Conservation (phyloP, 2,329 filamentous ascomycete species). For the Fusarium sterilihyphosum region DNA sequence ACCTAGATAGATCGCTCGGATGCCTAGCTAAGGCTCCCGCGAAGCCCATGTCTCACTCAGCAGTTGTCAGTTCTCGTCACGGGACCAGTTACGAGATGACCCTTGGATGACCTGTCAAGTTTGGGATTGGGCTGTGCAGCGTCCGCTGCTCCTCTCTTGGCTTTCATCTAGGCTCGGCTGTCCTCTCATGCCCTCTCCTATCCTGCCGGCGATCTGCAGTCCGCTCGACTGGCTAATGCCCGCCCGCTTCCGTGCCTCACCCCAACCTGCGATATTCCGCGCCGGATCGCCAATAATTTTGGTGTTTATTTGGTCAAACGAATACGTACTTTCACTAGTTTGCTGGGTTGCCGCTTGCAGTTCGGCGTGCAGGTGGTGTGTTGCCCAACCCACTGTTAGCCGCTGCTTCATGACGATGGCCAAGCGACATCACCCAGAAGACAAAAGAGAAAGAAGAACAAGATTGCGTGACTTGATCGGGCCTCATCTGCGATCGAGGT, state of each 20-base stretch:
- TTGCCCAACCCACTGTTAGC: slow-evolving; percentile 27
- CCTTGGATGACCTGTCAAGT: slow-evolving; percentile 19
- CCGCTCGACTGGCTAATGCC: slow-evolving; percentile 21
- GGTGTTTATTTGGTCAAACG: not conserved
- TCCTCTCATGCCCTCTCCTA: slow-evolving; percentile 7
- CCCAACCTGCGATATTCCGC: slow-evolving; percentile 1
- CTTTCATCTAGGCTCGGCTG: not conserved
- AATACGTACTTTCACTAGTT: slow-evolving; percentile 3
- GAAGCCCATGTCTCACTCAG: slow-evolving; percentile 28
- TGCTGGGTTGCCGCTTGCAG: slow-evolving; percentile 25
- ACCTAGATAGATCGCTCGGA: slow-evolving; percentile 4
- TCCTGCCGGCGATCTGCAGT: slow-evolving; percentile 17
- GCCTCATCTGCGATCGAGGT: slow-evolving; percentile 17
- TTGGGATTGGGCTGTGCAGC: slow-evolving; percentile 7
- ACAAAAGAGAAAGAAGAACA: not conserved
- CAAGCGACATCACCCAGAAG: slow-evolving; percentile 14
- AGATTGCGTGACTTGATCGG: slow-evolving; percentile 12
- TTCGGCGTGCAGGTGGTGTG: slow-evolving; percentile 1
- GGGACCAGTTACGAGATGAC: slow-evolving; percentile 21
- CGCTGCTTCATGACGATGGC: slow-evolving; percentile 37
- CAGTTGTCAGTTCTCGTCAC: slow-evolving; percentile 14
- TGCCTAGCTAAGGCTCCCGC: slow-evolving; percentile 29
- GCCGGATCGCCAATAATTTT: slow-evolving; percentile 1
- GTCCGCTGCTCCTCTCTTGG: slow-evolving; percentile 7
- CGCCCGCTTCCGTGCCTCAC: slow-evolving; percentile 15